These are phyloP conservation scores for Camellia japonica DNA, from an alignment of 148 eudicot species.

Conservation along the genomic window DNA sequence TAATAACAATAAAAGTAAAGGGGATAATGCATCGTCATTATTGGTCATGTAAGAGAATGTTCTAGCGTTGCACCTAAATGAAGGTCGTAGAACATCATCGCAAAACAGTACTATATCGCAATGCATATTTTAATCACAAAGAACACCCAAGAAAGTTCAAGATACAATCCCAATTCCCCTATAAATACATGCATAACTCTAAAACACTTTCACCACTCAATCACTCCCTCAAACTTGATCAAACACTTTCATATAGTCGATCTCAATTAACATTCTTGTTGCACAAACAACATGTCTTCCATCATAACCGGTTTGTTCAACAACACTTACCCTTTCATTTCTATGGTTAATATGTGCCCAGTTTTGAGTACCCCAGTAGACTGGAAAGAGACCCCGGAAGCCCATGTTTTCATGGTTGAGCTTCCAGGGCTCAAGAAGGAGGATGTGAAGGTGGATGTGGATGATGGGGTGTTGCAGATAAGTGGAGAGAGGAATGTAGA, in stretches of 20 bases:
- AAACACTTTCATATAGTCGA: too few species aligned
- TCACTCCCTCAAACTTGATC: background rate
- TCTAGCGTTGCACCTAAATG: slow-evolving; percentile 4
- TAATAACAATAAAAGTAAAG: background rate
- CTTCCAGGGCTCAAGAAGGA: slow-evolving; percentile 20
- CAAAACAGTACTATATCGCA: background rate
- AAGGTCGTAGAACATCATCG: slow-evolving; percentile 6
- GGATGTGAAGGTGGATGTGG: slow-evolving; percentile 12
- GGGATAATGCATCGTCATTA: background rate
- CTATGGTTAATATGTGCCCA: slow-evolving; percentile 7
- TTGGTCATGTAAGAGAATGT: background rate
- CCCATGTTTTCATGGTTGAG: slow-evolving; percentile 10
- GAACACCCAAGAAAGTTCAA: slow-evolving; percentile 16
- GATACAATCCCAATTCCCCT: background rate
- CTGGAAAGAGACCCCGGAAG: slow-evolving; percentile 16
- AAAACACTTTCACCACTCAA: background rate
- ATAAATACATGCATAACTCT: background rate
- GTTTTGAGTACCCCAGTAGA: slow-evolving; percentile 11
- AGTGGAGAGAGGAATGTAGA: slow-evolving; percentile 11
- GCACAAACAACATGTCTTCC: background rate
- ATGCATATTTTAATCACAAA: background rate
- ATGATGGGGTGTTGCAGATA: slow-evolving; percentile 1
- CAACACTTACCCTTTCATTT: background rate
- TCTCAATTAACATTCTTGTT: background rate
- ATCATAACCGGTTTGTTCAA: background rate